Base-by-base conservation (phyloP, 176 grass and related monocot species). In the Oryza rufipogon region DNA sequence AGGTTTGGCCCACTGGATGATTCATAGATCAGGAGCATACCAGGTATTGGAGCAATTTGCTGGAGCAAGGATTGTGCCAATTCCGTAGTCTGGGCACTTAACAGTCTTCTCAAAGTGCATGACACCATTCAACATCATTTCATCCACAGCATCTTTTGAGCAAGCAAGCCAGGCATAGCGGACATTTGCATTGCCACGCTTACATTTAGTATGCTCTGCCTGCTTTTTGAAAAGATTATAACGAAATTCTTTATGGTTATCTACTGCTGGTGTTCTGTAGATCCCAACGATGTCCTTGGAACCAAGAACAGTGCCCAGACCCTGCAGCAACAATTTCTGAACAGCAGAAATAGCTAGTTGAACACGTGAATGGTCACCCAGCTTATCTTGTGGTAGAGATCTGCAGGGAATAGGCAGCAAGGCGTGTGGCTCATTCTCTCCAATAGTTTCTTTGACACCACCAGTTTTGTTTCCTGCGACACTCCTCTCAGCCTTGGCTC, bases 161-260 rank as follows among this genome's bases (percentile, higher is more conserved):
- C 90, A 94, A 81, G 96, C 45, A 79, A 96, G 87, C 96, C 96
- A 99, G 28, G 93, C 96, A 80, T 99, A 99, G 66, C 91, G 93
- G 38, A 99, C 90, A 88, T 99, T 99, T 70, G 96, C 93, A 49
- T 86, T 96, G 56, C 90, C 93, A 84, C 88, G 87, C 38, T n/a
- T 48, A 68, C 30, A 73, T 79, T 68, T 89, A 36, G 90, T 90
- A 44, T 38, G 17, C 45, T 94, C 86, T 17, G 82, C 86, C 76
- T 96, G 91, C 67, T 94, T 91, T 82, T 86, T 77, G 78, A 94
- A 93, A 76, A 92, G 34, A 69, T 80, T 73, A 86, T 84, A 99
- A 52, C 93, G 87, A 52, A 76, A 71, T 80, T 90, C 77, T 66
- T 75, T 82, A 41, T 34, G 38, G 69, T 89, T 77, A 91, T 96